Evolutionary conservation across 345 rosid genomes (phyloP), one percentile per base, ranked within the genome.

Genomic region (Hevea brasiliensis): DNA sequence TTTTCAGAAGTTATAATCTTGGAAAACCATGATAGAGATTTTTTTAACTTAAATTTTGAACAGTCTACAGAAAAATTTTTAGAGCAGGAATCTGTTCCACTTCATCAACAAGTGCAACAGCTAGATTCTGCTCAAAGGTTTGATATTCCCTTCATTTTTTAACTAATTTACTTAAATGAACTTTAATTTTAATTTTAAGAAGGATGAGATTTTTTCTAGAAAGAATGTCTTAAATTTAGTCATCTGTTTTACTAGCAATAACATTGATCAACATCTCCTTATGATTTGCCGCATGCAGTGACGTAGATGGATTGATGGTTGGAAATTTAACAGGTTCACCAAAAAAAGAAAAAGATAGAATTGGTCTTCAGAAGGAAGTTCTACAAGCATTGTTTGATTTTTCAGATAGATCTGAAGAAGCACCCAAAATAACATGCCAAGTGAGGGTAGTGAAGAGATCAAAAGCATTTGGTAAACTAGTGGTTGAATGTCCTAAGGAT

Each of bases 41-140:
- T 71, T 74, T 59, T 77, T 32, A 74, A 58, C 70, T 68, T 55
- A 47, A 73, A 0, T 61, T 59, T 58, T 32, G 29, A 68, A 65
- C 74, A 74, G 79, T 55, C 72, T 63, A 47, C 74, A 45, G 75
- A 61, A 67, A 81, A 80, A 53, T 29, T 60, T 78, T 72, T 67
- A 42, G 74, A 42, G 21, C 65, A 62, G 55, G 67, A 74, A 37
- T 23, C 21, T 18, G 18, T 58, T 42, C 44, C 57, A 29, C 41
- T 65, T 32, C 74, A 61, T 72, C 78, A 66, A 63, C 65, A 61
- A 67, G 9, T 61, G 70, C 80, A 74, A 47, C 48, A 65, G 71
- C 77, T 61, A 58, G 79, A 77, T 59, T 59, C 74, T 75, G 63
- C 77, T 73, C 84, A 32, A 54, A 79, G 87, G 91, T 65, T 61